phyloP scores from a whole-genome alignment of 176 grass and related monocot genomes.

The Themeda triandra region DNA sequence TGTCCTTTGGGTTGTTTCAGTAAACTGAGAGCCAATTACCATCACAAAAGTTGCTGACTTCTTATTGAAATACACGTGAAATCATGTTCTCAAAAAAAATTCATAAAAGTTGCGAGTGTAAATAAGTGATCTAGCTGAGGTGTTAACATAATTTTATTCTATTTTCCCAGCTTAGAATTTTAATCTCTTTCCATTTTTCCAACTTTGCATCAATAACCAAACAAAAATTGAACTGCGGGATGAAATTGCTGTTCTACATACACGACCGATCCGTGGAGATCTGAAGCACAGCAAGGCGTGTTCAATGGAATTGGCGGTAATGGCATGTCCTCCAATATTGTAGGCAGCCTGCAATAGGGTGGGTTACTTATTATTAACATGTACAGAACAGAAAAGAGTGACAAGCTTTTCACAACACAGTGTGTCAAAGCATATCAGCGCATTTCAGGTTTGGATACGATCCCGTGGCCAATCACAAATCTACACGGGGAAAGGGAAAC shows the following conservation, averaged over 20 bases:
- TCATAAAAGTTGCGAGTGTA: too few species aligned
- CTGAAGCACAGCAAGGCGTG: slow-evolving; percentile 63
- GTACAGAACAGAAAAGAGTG: not conserved
- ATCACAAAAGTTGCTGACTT: not conserved
- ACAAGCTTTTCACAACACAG: not conserved
- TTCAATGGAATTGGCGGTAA: slow-evolving; percentile 90
- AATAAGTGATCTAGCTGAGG: not conserved
- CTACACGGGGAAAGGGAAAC: not conserved
- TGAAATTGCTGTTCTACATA: slow-evolving; percentile 48
- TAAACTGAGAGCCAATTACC: not conserved
- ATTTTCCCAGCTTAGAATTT: not conserved
- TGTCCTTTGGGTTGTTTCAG: not conserved
- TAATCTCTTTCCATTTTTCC: not conserved
- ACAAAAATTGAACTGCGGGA: not conserved
- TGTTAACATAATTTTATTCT: too few species aligned
- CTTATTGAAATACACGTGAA: too few species aligned
- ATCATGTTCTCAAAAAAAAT: too few species aligned
- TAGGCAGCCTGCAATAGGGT: slow-evolving; percentile 73
- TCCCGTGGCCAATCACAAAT: slow-evolving; percentile 24
- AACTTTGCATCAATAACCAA: not conserved
- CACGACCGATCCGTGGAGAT: slow-evolving; percentile 69
- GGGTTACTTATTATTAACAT: slow-evolving; percentile 1
- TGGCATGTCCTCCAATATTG: slow-evolving; percentile 72
- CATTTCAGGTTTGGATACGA: not conserved
- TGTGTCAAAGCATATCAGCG: not conserved